Evolutionary conservation across 768 basidiomycete genomes (phyloP).

Genomic region (Boletus sp.): DNA sequence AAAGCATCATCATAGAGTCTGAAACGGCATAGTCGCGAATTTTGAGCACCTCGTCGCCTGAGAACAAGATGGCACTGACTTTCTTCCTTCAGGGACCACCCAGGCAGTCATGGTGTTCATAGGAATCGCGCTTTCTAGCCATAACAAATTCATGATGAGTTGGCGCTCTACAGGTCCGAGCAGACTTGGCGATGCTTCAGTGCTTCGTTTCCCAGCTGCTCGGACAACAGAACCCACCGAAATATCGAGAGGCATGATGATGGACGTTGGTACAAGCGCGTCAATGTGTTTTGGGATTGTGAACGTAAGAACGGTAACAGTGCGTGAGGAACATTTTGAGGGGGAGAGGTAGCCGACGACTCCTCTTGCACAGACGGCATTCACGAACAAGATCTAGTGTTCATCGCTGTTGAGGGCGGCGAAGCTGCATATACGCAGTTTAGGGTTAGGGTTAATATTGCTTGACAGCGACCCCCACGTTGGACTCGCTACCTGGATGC

Average conservation of each 20-base stretch:
- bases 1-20: slow-evolving; percentile 77
- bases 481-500: too few species aligned
- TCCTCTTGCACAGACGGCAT: slow-evolving; percentile 27
- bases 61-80: slow-evolving; percentile 41
- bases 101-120: slow-evolving; percentile 70
- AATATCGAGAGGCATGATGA: slow-evolving; percentile 90
- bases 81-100: slow-evolving; percentile 72
- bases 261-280: slow-evolving; percentile 78
- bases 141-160: slow-evolving; percentile 82
- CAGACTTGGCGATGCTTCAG: slow-evolving; percentile 45
- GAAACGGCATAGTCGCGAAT: slow-evolving; percentile 1
- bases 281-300: slow-evolving; percentile 75
- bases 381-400: neutral
- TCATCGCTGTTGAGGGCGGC: neutral
- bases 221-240: slow-evolving; percentile 47
- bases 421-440: neutral
- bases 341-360: slow-evolving; percentile 8
- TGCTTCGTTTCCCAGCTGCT: neutral
- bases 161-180: slow-evolving; percentile 79
- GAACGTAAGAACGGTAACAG: slow-evolving; percentile 77
- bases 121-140: slow-evolving; percentile 77
- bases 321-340: slow-evolving; percentile 49
- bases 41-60: neutral
- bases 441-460: slow-evolving; percentile 16
- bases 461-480: too few species aligned